Conservation (phyloP, 345 rosid species). For the Gossypium stocksii region DNA sequence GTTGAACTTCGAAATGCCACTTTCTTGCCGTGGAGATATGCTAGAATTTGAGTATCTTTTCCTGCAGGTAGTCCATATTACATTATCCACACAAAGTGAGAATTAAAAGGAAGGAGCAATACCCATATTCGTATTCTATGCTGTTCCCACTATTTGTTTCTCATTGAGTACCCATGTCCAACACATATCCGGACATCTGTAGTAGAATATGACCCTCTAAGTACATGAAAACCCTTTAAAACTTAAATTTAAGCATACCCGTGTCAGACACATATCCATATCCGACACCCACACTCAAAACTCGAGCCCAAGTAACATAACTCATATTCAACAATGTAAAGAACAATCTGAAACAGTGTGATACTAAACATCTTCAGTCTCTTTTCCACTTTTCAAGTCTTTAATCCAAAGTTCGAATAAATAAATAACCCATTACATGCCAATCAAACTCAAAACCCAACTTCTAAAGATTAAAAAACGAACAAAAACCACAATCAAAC, state of each 20-base stretch:
- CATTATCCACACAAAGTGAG: neutral
- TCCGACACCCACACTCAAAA: neutral
- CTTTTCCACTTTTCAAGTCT: neutral
- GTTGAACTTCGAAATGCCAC: slow-evolving; percentile 44
- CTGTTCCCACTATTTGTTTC: neutral
- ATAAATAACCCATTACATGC: neutral
- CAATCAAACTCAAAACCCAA: neutral
- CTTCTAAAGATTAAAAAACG: neutral
- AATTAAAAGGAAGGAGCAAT: neutral
- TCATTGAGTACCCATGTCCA: neutral
- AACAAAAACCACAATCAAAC: neutral
- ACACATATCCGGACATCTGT: neutral
- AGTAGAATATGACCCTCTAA: neutral
- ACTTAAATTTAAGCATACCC: too few relatives aligned
- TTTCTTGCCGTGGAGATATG: slow-evolving; percentile 51
- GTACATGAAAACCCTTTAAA: neutral
- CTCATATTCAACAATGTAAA: neutral
- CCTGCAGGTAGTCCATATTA: slow-evolving; percentile 37
- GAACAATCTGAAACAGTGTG: neutral
- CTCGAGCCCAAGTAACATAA: neutral
- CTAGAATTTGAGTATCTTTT: slow-evolving; percentile 59
- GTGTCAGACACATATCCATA: neutral
- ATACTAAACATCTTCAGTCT: neutral
- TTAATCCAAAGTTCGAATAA: neutral
- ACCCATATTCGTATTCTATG: neutral